phyloP scores from a whole-genome alignment of 2,329 filamentous ascomycete species.

The Colletotrichum karsti region DNA sequence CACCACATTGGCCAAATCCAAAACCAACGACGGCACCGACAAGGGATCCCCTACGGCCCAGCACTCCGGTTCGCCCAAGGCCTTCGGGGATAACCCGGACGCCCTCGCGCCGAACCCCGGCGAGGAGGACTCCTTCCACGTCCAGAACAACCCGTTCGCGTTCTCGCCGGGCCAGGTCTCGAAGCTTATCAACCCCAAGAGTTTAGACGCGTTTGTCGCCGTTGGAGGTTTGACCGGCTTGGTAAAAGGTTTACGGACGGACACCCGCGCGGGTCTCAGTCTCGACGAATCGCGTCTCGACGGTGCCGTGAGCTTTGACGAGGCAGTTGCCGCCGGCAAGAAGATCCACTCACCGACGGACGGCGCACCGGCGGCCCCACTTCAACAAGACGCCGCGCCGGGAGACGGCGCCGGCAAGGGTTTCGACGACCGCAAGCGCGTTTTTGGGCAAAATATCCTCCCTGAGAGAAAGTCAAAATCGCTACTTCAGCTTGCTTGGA shows the following conservation, averaged over 20 bases:
- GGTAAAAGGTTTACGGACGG: slow-evolving; percentile 58
- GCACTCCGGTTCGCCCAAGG: slow-evolving; percentile 17
- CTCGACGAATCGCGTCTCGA: slow-evolving; percentile 56
- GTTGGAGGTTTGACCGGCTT: slow-evolving; percentile 63
- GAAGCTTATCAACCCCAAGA: slow-evolving; percentile 61
- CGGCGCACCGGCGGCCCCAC: slow-evolving; percentile 29
- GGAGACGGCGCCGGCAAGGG: slow-evolving; percentile 17
- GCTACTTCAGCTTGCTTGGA: slow-evolving; percentile 77
- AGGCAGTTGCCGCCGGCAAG: slow-evolving; percentile 51
- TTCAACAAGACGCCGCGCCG: slow-evolving; percentile 18
- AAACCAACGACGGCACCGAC: slow-evolving; percentile 19
- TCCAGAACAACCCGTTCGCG: slow-evolving; percentile 67
- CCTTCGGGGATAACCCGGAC: slow-evolving; percentile 35
- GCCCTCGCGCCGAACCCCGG: slow-evolving; percentile 54
- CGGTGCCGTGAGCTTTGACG: slow-evolving; percentile 55
- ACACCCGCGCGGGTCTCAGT: slow-evolving; percentile 56
- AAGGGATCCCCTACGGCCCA: slow-evolving; percentile 17
- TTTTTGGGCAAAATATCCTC: slow-evolving; percentile 70
- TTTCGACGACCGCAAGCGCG: slow-evolving; percentile 60
- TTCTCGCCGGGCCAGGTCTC: slow-evolving; percentile 63
- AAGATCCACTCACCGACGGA: slow-evolving; percentile 37
- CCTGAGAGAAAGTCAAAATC: slow-evolving; percentile 75
- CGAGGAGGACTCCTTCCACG: slow-evolving; percentile 74
- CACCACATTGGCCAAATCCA: slow-evolving; percentile 25
- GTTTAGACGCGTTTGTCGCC: slow-evolving; percentile 55